Conservation (phyloP, 805 yeast species). For the Saccharomycopsis schoenii region DNA sequence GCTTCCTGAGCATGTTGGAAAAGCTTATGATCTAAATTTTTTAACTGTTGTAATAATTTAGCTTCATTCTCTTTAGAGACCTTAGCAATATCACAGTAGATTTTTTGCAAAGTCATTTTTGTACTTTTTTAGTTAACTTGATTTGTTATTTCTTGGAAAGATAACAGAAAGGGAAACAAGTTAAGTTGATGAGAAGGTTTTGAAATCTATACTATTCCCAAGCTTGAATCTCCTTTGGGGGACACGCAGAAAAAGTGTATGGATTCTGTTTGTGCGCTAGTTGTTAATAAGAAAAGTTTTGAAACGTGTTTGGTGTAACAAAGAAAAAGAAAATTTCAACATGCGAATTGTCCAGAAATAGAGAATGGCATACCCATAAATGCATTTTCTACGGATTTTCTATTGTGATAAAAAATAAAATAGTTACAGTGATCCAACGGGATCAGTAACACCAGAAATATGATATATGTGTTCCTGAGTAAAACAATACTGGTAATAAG, state of each 20-base stretch:
- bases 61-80: conserved; percentile 9
- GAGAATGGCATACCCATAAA: neutral
- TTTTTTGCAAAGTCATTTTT: conserved; percentile 2
- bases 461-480: too few relatives aligned
- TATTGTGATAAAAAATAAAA: too few relatives aligned
- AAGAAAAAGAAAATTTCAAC: neutral
- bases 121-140: neutral
- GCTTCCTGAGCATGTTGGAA: conserved; percentile 18
- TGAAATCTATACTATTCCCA: too few relatives aligned
- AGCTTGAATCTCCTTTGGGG: neutral
- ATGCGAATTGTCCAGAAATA: neutral
- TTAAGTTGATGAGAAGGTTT: too few relatives aligned
- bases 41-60: conserved; percentile 3
- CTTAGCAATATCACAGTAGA: conserved; percentile 12
- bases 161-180: too few relatives aligned
- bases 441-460: too few relatives aligned
- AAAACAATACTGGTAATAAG: too few relatives aligned
- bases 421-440: too few relatives aligned
- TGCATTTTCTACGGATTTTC: neutral
- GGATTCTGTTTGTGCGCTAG: neutral
- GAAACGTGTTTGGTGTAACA: neutral
- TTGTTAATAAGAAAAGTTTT: neutral
- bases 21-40: conserved; percentile 10
- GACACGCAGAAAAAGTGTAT: too few relatives aligned
- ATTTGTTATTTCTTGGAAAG: neutral